Evolutionary conservation across 1,284 basidiomycete species (phyloP).

Genomic region (Phellopilus nigrolimitatus): DNA sequence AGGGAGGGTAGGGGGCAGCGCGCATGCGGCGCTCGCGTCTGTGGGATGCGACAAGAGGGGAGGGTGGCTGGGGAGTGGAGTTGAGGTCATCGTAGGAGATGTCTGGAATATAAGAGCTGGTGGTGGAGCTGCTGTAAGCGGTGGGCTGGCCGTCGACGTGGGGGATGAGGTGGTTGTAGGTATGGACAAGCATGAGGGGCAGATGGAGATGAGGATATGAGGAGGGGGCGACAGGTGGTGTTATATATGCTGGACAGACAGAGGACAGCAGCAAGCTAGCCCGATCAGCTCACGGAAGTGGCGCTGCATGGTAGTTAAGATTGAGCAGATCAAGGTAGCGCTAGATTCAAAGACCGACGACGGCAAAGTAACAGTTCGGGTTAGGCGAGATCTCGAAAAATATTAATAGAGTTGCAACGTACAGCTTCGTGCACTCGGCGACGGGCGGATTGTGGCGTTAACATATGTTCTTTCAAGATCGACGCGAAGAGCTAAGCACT

Average conservation of each 20-base stretch:
- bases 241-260: background rate
- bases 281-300: too few species aligned
- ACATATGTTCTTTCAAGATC: too few species aligned
- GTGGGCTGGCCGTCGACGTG: slow-evolving; percentile 6
- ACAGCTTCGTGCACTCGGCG: too few species aligned
- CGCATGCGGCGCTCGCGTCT: slow-evolving; percentile 6
- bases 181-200: slow-evolving; percentile 22
- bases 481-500: too few species aligned
- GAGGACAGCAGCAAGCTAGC: background rate
- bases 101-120: slow-evolving; percentile 34
- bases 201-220: background rate
- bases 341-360: too few species aligned
- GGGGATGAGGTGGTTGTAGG: slow-evolving; percentile 23
- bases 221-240: background rate
- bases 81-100: slow-evolving; percentile 22
- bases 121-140: slow-evolving; percentile 25
- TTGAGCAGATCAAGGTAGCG: too few species aligned
- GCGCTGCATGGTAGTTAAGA: too few species aligned
- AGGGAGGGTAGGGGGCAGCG: slow-evolving; percentile 9
- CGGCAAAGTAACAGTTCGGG: too few species aligned
- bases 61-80: background rate
- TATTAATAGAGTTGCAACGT: too few species aligned
- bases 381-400: too few species aligned
- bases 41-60: background rate
- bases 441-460: too few species aligned